These are phyloP conservation scores for Umbilicus rupestris DNA, from an alignment of 164 flowering plant species.

Conservation along the genomic window DNA sequence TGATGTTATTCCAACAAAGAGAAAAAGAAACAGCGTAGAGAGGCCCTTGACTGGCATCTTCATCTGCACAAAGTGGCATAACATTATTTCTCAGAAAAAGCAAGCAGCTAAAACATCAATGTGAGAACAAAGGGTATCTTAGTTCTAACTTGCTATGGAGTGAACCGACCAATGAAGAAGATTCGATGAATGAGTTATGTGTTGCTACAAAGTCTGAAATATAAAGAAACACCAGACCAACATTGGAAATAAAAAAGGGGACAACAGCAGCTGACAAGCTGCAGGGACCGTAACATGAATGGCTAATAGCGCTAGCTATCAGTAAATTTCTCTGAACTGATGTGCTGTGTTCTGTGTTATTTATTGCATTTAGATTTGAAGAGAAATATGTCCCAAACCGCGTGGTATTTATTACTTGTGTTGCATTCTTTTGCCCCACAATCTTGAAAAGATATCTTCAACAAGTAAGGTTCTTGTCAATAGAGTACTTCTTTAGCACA, in stretches of 20 bases:
- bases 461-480: background rate
- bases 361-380: background rate
- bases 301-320: background rate
- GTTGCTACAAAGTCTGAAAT: background rate
- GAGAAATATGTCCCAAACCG: background rate
- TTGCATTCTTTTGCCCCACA: conserved; percentile 1
- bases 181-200: background rate
- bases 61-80: background rate
- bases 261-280: no score
- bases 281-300: background rate
- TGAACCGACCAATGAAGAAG: background rate
- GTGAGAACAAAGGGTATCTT: background rate
- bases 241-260: background rate
- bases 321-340: background rate
- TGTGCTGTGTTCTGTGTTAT: background rate
- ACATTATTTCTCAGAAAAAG: background rate
- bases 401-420: conserved; percentile 4
- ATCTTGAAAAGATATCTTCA: background rate
- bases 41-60: background rate
- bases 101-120: background rate
- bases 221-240: background rate
- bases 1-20: background rate
- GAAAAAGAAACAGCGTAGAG: background rate
- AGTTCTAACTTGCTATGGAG: background rate
- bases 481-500: background rate